Base-by-base conservation (phyloP, 2,329 filamentous ascomycete species). In the Pseudocercospora fijiensis region DNA sequence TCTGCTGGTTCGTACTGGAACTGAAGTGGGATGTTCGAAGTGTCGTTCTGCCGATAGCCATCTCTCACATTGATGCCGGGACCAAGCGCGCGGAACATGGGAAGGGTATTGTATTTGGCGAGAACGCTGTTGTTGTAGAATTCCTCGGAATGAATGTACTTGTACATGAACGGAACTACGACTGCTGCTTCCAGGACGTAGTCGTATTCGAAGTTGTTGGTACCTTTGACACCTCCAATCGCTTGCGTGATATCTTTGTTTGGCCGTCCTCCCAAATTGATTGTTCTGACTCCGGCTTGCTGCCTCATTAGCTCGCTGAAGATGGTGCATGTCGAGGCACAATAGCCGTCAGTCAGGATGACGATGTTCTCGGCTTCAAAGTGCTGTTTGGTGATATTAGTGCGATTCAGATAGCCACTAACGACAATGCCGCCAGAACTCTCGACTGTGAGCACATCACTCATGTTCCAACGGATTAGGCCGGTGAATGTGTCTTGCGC, bases 311-410 rank as follows among this genome's bases (percentile, higher is more conserved):
- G 71, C 63, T 81, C 79, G n/a, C 74, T 71, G 64, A 78, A 79
- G 63, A 81, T 78, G 45, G 78, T 77, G 71, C 80, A 82, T n/a
- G 79, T 81, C 0, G 75, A 78, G 1, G 78, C 78, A 69, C 80
- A 82, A 74, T 78, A 78, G 61, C 79, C 79, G 59, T 82, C 80
- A 41, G 72, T 74, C 0, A 77, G 77, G 18, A 88, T 74, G 45
- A 87, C 78, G 51, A 88, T 82, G 71, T 88, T 82, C 62, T 87
- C 83, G 2, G 84, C 77, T 0, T 77, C 78, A 71, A 88, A 88
- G 1, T 84, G 85, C 66, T 81, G 69, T 2, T 56, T 77, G 0
- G 80, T 77, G 49, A 82, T 78, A 69, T 83, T 81, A 18, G 76
- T 71, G 13, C 79, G 78, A 66, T 77, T 78, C 56, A 80, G 76